phyloP scores from a whole-genome alignment of 169 alveolate species.

The Plasmodium gonderi region DNA sequence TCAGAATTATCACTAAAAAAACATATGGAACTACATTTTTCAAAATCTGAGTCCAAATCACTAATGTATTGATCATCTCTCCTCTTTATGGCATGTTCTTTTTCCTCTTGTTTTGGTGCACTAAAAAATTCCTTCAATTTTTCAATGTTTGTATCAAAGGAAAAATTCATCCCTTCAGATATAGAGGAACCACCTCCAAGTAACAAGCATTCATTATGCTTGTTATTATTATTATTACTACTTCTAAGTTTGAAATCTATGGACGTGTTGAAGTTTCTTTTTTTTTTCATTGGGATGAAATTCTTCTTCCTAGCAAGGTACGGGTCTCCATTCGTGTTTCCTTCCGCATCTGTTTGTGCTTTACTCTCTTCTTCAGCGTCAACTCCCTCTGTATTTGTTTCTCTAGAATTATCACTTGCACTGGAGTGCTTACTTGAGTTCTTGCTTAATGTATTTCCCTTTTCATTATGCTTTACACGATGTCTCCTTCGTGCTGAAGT shows the following conservation, averaged over 20 bases:
- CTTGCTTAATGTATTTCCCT: not conserved
- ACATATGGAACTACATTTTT: conserved; percentile 36
- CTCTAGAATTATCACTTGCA: not conserved
- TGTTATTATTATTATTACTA: no score
- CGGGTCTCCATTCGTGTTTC: not conserved
- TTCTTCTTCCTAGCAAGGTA: not conserved
- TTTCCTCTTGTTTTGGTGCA: not conserved
- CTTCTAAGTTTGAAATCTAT: not conserved
- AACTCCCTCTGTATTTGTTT: not conserved
- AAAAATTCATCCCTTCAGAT: not conserved
- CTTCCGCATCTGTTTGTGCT: no score
- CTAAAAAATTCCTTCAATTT: conserved; percentile 15
- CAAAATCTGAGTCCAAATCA: conserved; percentile 38
- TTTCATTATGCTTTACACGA: not conserved
- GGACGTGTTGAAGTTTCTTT: not conserved
- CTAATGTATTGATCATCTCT: conserved; percentile 1
- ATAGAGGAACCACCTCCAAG: not conserved
- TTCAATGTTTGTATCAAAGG: not conserved
- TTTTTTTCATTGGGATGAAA: not conserved
- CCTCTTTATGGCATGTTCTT: not conserved
- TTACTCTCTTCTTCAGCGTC: no score
- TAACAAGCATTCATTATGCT: conserved; percentile 2
- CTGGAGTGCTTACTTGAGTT: not conserved
- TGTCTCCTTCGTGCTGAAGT: not conserved
- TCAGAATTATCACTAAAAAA: conserved; percentile 58